These are phyloP conservation scores for Monosporascus sp. DNA, from an alignment of 2,329 filamentous ascomycete species.

Conservation along the genomic window DNA sequence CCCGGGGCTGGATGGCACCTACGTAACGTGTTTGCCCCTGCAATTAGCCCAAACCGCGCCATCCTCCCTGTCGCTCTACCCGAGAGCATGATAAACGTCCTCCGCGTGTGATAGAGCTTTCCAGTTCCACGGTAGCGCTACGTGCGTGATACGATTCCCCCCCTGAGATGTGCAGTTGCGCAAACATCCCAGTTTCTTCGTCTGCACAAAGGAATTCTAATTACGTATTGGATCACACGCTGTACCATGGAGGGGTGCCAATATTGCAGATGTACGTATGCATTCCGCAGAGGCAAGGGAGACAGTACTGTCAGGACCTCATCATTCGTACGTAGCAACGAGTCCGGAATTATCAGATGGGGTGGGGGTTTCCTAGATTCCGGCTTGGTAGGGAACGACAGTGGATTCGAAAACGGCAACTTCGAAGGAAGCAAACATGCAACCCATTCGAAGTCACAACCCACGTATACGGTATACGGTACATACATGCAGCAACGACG, in stretches of 20 bases:
- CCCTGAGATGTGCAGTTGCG: background rate
- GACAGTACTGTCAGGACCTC: no score
- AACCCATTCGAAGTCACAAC: background rate
- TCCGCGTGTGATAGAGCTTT: background rate
- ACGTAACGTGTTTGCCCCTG: background rate
- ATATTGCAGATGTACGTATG: no score
- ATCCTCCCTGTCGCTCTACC: background rate
- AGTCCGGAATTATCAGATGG: no score
- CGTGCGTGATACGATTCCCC: background rate
- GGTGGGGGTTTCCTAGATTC: no score
- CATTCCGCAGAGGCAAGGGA: no score
- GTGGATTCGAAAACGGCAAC: no score
- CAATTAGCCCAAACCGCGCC: background rate
- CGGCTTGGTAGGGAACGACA: no score
- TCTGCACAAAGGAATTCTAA: background rate
- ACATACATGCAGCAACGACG: background rate
- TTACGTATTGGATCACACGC: background rate
- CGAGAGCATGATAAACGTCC: background rate
- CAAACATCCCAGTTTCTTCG: background rate
- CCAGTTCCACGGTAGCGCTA: background rate
- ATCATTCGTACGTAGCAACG: no score
- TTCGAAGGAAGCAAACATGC: no score
- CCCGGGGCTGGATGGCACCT: no score
- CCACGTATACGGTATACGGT: background rate
- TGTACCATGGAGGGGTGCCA: no score